Base-by-base conservation (phyloP, 2,329 filamentous ascomycete species). In the Cercospora canescens region DNA sequence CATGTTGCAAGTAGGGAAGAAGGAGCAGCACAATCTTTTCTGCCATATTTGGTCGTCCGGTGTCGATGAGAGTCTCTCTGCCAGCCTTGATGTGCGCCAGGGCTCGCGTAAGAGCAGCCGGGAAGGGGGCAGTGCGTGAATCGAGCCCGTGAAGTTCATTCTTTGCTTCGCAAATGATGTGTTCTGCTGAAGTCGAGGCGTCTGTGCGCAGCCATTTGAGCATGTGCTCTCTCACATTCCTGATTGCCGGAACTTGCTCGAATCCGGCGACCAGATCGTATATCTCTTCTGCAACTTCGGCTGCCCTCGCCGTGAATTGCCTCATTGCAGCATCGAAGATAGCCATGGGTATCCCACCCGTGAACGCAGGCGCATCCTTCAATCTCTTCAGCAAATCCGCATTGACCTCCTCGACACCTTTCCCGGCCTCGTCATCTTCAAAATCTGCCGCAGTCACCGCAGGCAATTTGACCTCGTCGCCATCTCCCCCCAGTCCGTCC, bases 331-430 rank as follows among this genome's bases (percentile, higher is more conserved):
- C 88, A 74, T 97, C 93, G 75, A 97, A 97, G 56, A 99, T 92
- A 41, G 94, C 93, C 63, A 93, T 86, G 1, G 95, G 94, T 71
- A 99, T 97, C 16, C 93, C 95, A n/a, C 95, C 95, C 67, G 91
- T 92, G 69, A 97, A 84, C 9, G 93, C 93, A 4, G 94, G 93
- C 56, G 93, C 94, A 64, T 84, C 82, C 39, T 86, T 85, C 16
- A 91, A 80, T 67, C 87, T 88, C 74, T 90, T 84, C 69, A 96
- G 81, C 62, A 84, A 83, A 71, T 82, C 78, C 68, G 82, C 70
- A 73, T 88, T 81, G 62, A 84, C 80, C 64, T 79, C 75, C 60
- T 80, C 77, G 62, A 79, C 85, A 77, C 84, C 76, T 75, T 85
- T 81, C 69, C 82, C 62, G 48, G 80, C 80, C 4, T 65, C 61